These are phyloP conservation scores for Naumovozyma castellii DNA, from an alignment of 805 yeast genomes.

Conservation along the genomic window DNA sequence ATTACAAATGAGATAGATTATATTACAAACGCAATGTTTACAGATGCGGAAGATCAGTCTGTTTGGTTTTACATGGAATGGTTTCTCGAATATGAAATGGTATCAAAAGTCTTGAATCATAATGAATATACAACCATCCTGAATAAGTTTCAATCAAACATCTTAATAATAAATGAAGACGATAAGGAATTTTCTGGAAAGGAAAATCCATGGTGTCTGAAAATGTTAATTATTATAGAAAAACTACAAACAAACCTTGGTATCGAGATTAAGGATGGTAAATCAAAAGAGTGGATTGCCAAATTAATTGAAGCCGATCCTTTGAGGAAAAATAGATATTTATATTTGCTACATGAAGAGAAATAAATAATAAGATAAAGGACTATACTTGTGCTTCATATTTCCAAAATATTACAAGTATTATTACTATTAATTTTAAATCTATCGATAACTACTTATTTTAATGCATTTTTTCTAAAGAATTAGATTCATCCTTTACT, in stretches of 20 bases:
- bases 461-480: slow-evolving; percentile 1
- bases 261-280: slow-evolving; percentile 28
- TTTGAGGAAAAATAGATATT: slow-evolving; percentile 50
- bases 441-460: too few relatives aligned
- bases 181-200: slow-evolving; percentile 59
- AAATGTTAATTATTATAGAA: slow-evolving; percentile 43
- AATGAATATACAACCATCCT: slow-evolving; percentile 35
- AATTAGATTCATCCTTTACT: slow-evolving; percentile 12
- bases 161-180: slow-evolving; percentile 57
- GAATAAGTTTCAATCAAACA: slow-evolving; percentile 35
- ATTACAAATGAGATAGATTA: slow-evolving; percentile 52
- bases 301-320: slow-evolving; percentile 52
- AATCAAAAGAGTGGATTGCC: slow-evolving; percentile 24
- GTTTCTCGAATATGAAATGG: slow-evolving; percentile 41
- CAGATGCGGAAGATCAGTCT: slow-evolving; percentile 91
- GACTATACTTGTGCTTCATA: neutral
- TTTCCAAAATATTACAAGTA: too few relatives aligned
- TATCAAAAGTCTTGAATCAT: slow-evolving; percentile 15
- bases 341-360: slow-evolving; percentile 26
- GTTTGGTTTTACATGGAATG: slow-evolving; percentile 86
- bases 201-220: slow-evolving; percentile 71
- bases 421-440: too few relatives aligned
- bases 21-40: slow-evolving; percentile 74
- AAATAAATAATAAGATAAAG: neutral
- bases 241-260: slow-evolving; percentile 22